phyloP scores from a whole-genome alignment of 176 grass and related monocot species.

The Oryza coarctata region DNA sequence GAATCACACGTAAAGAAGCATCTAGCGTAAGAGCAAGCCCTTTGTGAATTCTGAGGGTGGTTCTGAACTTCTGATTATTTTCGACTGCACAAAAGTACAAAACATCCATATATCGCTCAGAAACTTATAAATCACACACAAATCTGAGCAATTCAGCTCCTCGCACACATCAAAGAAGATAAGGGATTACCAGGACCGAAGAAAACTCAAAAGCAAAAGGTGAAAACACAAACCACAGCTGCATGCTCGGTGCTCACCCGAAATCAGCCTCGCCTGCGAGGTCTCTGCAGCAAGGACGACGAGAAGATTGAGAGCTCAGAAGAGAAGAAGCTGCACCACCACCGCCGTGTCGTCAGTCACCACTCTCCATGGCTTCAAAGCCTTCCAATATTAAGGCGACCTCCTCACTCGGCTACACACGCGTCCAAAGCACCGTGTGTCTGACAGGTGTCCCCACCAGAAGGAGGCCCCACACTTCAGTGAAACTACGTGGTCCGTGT shows the following conservation, averaged over 20 bases:
- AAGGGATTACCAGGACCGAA: neutral
- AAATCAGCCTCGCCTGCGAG: neutral
- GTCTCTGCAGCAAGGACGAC: neutral
- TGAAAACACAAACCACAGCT: neutral
- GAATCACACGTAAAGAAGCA: neutral
- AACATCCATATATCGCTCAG: neutral
- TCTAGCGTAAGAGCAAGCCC: neutral
- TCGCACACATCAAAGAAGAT: neutral
- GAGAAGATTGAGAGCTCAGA: slow-evolving; percentile 4
- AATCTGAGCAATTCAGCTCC: neutral
- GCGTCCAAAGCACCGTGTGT: neutral
- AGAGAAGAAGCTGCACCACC: neutral
- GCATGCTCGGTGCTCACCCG: slow-evolving; percentile 46
- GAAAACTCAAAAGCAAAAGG: neutral
- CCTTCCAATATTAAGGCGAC: neutral
- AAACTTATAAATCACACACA: neutral
- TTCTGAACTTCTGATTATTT: neutral
- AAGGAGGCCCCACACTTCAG: neutral
- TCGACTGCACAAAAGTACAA: neutral
- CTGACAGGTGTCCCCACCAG: neutral
- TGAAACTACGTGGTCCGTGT: neutral
- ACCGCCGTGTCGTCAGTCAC: neutral
- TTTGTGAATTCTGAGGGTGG: neutral
- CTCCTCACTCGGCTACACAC: neutral
- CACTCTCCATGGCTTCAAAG: neutral